These are phyloP conservation scores for Harringtonia lauricola DNA, from an alignment of 2,329 filamentous ascomycete genomes.

Conservation along the genomic window DNA sequence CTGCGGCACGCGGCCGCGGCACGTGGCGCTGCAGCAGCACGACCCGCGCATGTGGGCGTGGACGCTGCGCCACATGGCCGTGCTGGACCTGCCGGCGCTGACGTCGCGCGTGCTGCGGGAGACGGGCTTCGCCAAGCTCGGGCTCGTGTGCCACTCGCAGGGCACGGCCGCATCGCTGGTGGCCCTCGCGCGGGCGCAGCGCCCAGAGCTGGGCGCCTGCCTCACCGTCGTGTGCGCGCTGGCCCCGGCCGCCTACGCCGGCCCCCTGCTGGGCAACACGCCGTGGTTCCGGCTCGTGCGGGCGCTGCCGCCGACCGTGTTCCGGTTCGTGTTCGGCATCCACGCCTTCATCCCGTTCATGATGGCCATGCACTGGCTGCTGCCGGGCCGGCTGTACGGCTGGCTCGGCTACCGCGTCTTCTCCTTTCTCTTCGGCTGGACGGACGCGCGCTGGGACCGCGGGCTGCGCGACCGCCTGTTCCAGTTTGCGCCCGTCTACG, in stretches of 20 bases:
- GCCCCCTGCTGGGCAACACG: conserved; percentile 71
- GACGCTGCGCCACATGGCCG: conserved; percentile 92
- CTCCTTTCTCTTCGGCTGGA: conserved; percentile 82
- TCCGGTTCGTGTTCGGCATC: conserved; percentile 77
- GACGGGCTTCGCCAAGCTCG: conserved; percentile 75
- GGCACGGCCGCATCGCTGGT: conserved; percentile 84
- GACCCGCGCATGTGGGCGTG: conserved; percentile 95
- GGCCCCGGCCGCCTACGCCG: conserved; percentile 83
- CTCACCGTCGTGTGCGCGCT: conserved; percentile 86
- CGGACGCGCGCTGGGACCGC: conserved; percentile 73
- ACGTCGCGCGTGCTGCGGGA: conserved; percentile 68
- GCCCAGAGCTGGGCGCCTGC: conserved; percentile 71
- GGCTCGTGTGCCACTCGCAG: conserved; percentile 78
- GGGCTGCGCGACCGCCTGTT: conserved; percentile 74
- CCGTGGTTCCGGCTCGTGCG: conserved; percentile 83
- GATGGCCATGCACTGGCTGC: conserved; percentile 65
- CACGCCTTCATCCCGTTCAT: conserved; percentile 90
- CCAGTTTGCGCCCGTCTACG: conserved; percentile 84
- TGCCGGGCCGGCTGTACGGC: conserved; percentile 62
- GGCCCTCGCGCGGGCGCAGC: conserved; percentile 79
- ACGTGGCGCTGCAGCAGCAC: conserved; percentile 54
- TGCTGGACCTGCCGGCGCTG: conserved; percentile 75
- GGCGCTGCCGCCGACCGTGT: conserved; percentile 63
- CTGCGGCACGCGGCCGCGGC: conserved; percentile 72
- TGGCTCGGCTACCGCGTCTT: conserved; percentile 82